Evolutionary conservation across 208 protist genomes (phyloP).

Genomic region (Trypanosoma platydactyli): DNA sequence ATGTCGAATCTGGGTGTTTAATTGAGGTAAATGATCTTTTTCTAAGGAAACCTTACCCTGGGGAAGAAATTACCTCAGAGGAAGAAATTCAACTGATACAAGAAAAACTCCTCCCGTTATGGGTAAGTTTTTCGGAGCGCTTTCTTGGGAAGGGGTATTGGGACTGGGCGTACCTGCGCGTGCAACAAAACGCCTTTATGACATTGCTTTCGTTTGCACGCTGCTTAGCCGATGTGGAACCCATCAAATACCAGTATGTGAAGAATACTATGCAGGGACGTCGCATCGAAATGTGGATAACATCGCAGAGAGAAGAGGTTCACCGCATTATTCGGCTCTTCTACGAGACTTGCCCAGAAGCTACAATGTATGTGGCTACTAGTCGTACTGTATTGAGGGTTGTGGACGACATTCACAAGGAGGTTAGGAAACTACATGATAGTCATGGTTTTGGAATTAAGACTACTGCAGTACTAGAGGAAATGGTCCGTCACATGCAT

Average conservation of each 20-base stretch:
- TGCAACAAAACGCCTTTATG: conserved; percentile 86
- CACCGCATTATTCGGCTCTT: conserved; percentile 72
- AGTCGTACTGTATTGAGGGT: conserved; percentile 61
- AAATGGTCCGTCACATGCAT: conserved; percentile 43
- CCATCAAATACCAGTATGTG: conserved; percentile 64
- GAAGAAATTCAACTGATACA: conserved; percentile 22
- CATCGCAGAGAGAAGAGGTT: conserved; percentile 43
- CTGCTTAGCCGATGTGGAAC: conserved; percentile 47
- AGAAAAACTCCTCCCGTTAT: conserved; percentile 45
- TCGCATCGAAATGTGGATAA: conserved; percentile 62
- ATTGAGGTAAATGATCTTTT: conserved; percentile 21
- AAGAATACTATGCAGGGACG: conserved; percentile 42
- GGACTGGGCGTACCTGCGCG: conserved; percentile 45
- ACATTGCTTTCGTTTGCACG: conserved; percentile 67
- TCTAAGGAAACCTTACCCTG: neutral
- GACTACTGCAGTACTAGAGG: conserved; percentile 38
- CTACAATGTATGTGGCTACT: conserved; percentile 72
- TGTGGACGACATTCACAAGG: conserved; percentile 45
- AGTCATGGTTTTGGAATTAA: conserved; percentile 56
- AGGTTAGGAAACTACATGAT: conserved; percentile 42
- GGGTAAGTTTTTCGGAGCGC: conserved; percentile 56
- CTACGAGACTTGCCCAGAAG: conserved; percentile 63
- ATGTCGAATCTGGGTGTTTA: conserved; percentile 14
- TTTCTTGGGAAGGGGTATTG: conserved; percentile 62
- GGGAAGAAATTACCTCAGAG: conserved; percentile 1